Evolutionary conservation across 1,284 basidiomycete species (phyloP), one percentile per base, ranked within the genome.

Genomic region (Cryptococcus jaspeensis): DNA sequence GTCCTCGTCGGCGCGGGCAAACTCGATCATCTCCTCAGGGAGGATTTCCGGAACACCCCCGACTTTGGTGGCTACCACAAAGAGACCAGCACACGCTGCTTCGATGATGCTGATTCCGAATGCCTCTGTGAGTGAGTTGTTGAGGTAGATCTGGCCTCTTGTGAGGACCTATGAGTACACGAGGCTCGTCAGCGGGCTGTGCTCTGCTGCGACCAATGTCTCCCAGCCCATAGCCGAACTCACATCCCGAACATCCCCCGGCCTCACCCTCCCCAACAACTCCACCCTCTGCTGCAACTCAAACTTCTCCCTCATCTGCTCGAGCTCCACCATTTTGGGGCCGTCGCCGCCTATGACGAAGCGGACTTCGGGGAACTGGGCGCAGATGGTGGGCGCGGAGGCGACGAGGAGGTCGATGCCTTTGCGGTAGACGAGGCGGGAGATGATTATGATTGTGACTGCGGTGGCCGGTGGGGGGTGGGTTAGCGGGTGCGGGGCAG

Each of bases 31-130:
- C 62, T 93, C 89, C 47, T 86, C 81, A 0, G 96, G 96, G 18
- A 99, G 80, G 55, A 98, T 89, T 76, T 99, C 96, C 0, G 96
- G 93, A 0, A 98, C 89, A 2, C 96, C 95, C 0, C 96, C 95
- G 0, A 99, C 95, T 36, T 87, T 84, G 0, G 95, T 99, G 16
- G 88, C 88, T 37, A 99, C 96, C 39, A 98, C 89, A 69, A 96
- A 95, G 9, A 99, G 81, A 0, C 96, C 96, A 0, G 91, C 85
- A 64, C 89, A 94, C 0, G 96, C 96, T 0, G 96, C 96, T 80
- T 99, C 96, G 48, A 99, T 83, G 63, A 96, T 92, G 8, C 89
- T 89, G 62, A 95, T 99, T 0, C 96, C 95, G 68, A 99, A 99
- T 0, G 96, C 85, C 75, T 99, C 95, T 0, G 95, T 99, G 20